Evolutionary conservation across 805 yeast species (phyloP), one percentile per base, ranked within the genome.

Genomic region (Monosporozyma siamensis): DNA sequence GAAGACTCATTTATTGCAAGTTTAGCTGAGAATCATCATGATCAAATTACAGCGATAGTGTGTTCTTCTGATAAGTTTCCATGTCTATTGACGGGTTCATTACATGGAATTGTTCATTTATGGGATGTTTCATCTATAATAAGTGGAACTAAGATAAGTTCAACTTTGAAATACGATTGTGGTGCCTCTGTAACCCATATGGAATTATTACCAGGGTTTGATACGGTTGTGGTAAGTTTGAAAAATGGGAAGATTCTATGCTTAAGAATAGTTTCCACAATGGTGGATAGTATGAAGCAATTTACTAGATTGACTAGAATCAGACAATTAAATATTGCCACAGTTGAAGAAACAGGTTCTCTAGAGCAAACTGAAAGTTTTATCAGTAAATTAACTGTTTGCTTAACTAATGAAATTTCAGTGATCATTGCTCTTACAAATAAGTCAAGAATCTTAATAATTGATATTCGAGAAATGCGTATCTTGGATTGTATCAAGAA

Each of bases 81-180:
- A 20, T 81, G 75, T 48, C 78, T 90, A 48, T 65, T 87, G 2
- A 79, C 92, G 2, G 95, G 88, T 2, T 85, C 92, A 6, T 82
- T 79, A 38, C 72, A 73, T 23, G 95, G 97, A 0, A 55, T 65
- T 1, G 53, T 92, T 31, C 81, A 77, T 48, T 61, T 90, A 0
- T 92, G 97, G 97, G 94, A 86, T 54, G 61, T 80, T 1, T 53
- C 65, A 8, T 75, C 78, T 44, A 63, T 89, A 29, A 86, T 80
- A 41, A 73, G 72, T 42, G 82, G 81, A 32, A 74, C 78, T 3
- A 64, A 73, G 8, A 72, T 74, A 24, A 64, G 71, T 4, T 70
- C 86, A 0, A 59, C 68, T 7, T 48, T 75, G 6, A 64, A 74
- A 1, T 55, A 73, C 1, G 70, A 73, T 32, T 59, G 80, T 38